These are phyloP conservation scores for Wallacemonas sp. DNA, from an alignment of 208 protist species.

Conservation along the genomic window DNA sequence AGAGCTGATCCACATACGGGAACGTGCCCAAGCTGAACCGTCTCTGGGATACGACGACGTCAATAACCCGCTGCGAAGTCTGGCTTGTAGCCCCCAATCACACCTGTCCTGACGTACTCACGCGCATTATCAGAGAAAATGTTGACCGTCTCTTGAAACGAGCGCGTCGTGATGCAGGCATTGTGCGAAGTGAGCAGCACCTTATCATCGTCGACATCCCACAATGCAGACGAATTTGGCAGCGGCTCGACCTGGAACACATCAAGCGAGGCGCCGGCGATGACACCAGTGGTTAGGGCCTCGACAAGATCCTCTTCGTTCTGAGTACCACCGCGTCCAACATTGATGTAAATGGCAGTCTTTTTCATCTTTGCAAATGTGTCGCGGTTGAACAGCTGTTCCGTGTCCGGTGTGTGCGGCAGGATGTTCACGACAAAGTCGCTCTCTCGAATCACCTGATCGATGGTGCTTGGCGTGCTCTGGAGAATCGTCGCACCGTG, in stretches of 20 bases:
- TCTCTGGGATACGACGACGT: too few relatives aligned
- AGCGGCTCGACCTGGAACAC: conserved; percentile 79
- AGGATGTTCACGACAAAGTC: conserved; percentile 77
- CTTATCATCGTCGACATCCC: conserved; percentile 50
- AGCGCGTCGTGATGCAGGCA: conserved; percentile 39
- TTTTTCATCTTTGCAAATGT: conserved; percentile 65
- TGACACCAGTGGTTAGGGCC: conserved; percentile 41
- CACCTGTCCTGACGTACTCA: conserved; percentile 31
- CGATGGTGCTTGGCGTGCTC: conserved; percentile 15
- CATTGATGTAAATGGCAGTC: conserved; percentile 71
- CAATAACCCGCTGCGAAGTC: conserved; percentile 32
- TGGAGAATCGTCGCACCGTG: conserved; percentile 30
- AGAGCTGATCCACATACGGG: too few relatives aligned
- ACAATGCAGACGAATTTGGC: conserved; percentile 38
- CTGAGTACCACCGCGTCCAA: conserved; percentile 60
- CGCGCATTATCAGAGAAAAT: conserved; percentile 23
- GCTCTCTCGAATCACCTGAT: conserved; percentile 47
- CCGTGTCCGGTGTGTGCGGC: conserved; percentile 50
- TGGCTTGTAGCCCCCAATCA: conserved; percentile 23
- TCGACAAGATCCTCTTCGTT: conserved; percentile 45
- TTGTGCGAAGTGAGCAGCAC: conserved; percentile 66
- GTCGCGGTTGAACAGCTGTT: conserved; percentile 52
- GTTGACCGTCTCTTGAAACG: conserved; percentile 23
- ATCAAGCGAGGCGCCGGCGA: conserved; percentile 66
- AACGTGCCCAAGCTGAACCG: too few relatives aligned